Evolutionary conservation across 139 green algal species (phyloP), one percentile per base, ranked within the genome.

Genomic region (Picochlorum costavermella): DNA sequence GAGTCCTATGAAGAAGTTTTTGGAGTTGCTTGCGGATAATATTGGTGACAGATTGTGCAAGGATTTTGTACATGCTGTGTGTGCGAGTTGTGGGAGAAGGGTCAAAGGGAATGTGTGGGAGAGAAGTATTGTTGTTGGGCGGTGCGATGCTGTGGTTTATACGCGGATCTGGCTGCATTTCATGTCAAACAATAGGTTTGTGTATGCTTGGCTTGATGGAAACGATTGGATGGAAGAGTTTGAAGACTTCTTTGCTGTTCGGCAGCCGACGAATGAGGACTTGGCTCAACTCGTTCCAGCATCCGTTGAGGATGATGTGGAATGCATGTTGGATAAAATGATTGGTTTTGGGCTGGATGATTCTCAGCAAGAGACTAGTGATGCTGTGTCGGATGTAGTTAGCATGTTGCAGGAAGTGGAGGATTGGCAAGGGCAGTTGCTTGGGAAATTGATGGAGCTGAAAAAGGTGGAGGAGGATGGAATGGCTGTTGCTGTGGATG

Each of bases 201-300:
- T 69, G 60, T 16, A 43, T 43, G 16, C 37, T 28, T 80, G 73
- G 73, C 43, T 69, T 60, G 28, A 63, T 25, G 30, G 28, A 14
- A 17, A 40, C 4, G 40, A 48, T 17, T 80, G 73, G 73, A 36
- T 44, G n/a, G 6, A 25, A n/a, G 61, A 76, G 30, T 56, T 78
- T 50, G 73, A 80, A 53, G 56, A 23, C 48, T 62, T 81, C 57
- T 61, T 81, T 60, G 14, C 36, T 23, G 70, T 71, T 59, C 26
- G 61, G 20, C 64, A 73, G 64, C 69, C 63, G 28, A 67, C 69
- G 5, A 10, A 31, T n/a, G 51, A 44, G n/a, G 43, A 75, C 36
- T 25, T 75, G 49, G 45, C 31, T 12, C n/a, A 20, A 25, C 6
- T 65, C 12, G 14, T 71, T 9, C 53, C 55, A 14, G 16, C 40